Base-by-base conservation (phyloP, 2,329 filamentous ascomycete species). In the Emmonsia crescens region DNA sequence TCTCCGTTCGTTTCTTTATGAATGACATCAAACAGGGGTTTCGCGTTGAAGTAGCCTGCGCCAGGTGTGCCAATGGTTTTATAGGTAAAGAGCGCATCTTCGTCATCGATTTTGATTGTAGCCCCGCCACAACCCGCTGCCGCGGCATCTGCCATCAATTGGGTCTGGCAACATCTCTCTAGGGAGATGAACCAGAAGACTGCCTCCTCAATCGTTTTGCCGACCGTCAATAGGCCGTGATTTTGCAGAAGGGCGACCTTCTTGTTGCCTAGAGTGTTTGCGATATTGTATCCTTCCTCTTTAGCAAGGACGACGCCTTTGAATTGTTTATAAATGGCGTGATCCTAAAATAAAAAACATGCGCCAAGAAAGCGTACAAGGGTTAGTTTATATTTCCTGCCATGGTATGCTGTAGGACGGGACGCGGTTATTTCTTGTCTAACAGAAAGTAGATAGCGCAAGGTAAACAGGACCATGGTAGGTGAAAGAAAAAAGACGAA, bases 1-100 rank as follows among this genome's bases (percentile, higher is more conserved):
- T 81, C 80, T 1, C 81, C 82, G 27, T 76, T 75, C 2, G 80
- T 82, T 74, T 87, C 83, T 70, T 81, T 80, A 68, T 86, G 81
- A 64, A 88, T 82, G 48, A 89, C 74, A 75, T 89, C 87, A 75
- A 91, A 91, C 65, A 86, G 67, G 19, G 88, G 87, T 75, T 85
- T 86, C 5, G 85, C 88, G 67, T 81, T 85, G 70, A 91, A 91
- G 79, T 83, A 90, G 0, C 88, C 88, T 0, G 83, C 85, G 40
- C 72, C 69, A 19, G 82, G 78, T 0, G 78, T 82, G 0, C 88
- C 88, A 2, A 90, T 77, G 0, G 83, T 80, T 73, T 86, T 83
- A 68, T 83, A 85, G 0, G 88, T 91, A 68, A 82, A 88, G 19
- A 71, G 76, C 0, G 88, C 88, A 70, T 91, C 87, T 59, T 85